Evolutionary conservation across 805 yeast genomes (phyloP).

Genomic region (Wickerhamomyces bovis): DNA sequence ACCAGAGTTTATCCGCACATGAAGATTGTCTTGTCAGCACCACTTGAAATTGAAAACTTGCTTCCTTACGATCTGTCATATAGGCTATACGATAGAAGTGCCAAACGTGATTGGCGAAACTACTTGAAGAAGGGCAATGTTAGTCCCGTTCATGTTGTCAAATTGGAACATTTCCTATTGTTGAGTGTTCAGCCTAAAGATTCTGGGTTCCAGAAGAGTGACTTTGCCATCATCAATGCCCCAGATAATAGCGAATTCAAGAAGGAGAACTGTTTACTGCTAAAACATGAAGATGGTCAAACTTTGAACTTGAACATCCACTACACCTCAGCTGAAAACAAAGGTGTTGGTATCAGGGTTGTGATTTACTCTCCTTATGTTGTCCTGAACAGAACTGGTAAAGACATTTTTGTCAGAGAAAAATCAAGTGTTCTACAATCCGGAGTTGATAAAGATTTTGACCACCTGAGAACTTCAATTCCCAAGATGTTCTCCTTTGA

Average conservation of each 20-base stretch:
- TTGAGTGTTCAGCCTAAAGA: conserved; percentile 62
- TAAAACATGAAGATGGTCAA: conserved; percentile 63
- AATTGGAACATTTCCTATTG: conserved; percentile 62
- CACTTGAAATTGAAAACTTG: conserved; percentile 77
- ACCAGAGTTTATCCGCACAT: conserved; percentile 78
- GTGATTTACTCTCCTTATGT: conserved; percentile 82
- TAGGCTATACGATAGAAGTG: conserved; percentile 69
- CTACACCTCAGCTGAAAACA: conserved; percentile 46
- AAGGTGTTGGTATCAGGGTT: conserved; percentile 57
- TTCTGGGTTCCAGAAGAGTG: conserved; percentile 57
- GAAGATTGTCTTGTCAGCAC: conserved; percentile 73
- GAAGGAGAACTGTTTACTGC: conserved; percentile 45
- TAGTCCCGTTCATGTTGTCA: conserved; percentile 76
- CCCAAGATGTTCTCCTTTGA: conserved; percentile 89
- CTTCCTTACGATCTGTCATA: conserved; percentile 78
- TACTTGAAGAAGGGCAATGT: conserved; percentile 56
- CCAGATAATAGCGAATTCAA: conserved; percentile 48
- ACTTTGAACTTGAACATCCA: conserved; percentile 55
- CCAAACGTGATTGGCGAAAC: conserved; percentile 61
- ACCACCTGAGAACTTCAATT: conserved; percentile 28
- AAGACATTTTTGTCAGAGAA: conserved; percentile 50
- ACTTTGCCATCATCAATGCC: conserved; percentile 64
- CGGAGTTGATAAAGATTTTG: conserved; percentile 27
- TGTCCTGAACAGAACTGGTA: conserved; percentile 73
- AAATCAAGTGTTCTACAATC: conserved; percentile 48